Conservation (phyloP, 2,329 filamentous ascomycete species). For the Trichoderma semiorbis region DNA sequence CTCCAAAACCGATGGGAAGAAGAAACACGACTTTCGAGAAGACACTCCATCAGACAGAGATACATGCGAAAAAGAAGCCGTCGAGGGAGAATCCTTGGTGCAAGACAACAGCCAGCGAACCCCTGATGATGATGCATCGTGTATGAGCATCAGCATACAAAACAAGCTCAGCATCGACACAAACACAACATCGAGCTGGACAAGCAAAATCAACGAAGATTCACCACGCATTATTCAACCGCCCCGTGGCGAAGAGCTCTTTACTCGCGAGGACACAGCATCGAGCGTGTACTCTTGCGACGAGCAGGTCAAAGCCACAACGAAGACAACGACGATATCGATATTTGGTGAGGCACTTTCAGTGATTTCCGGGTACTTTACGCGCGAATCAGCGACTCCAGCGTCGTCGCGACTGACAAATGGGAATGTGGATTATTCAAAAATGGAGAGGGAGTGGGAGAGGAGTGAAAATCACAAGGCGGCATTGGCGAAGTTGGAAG, state of each 20-base stretch:
- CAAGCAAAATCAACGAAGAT: background rate
- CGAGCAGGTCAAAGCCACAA: background rate
- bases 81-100: background rate
- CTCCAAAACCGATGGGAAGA: background rate
- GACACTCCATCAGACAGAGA: background rate
- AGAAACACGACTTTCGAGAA: background rate
- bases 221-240: background rate
- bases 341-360: background rate
- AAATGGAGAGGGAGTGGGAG: background rate
- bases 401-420: background rate
- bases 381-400: background rate
- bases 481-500: constrained; percentile 1
- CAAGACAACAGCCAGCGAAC: background rate
- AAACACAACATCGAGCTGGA: background rate
- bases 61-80: background rate
- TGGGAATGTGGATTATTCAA: background rate
- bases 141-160: background rate
- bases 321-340: background rate
- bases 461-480: background rate
- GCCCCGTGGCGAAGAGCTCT: background rate
- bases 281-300: constrained; percentile 3
- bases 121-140: background rate
- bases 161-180: background rate
- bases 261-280: background rate
- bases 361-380: background rate